Base-by-base conservation (phyloP, 1,284 basidiomycete genomes). In the Melampsora americana region DNA sequence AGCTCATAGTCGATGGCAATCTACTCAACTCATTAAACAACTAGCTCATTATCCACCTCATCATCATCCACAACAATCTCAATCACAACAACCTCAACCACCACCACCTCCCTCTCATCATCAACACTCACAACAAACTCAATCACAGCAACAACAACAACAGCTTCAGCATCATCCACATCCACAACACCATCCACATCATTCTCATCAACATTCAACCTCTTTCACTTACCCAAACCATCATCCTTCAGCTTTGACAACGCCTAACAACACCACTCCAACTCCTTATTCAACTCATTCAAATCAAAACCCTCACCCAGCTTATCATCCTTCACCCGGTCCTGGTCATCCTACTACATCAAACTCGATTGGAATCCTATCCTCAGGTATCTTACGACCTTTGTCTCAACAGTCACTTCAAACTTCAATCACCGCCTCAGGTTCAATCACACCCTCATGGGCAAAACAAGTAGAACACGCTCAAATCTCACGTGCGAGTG, bases 401-500 rank as follows among this genome's bases (percentile, higher is more conserved):
- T 56, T 18, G 76, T 72, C 61, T 39, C 44, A 59, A 48, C 61
- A 35, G 59, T 62, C 65, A 62, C 30, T 48, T 32, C 60, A 48
- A 65, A 44, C 65, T 62, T 61, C 46, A 30, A 78, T 68, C 28
- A 18, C 35, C 23, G 48, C 50, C 71, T 48, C 46, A 64, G 65
- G 32, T n/a, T 62, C 70, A 20, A 62, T 74, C 35, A 74, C 71
- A 3, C 48, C 71, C 0, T 74, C 71, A 7, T 74, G 71, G 71
- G 71, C 71, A 9, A 74, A 74, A 61, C 71, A 74, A 44, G 71
- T 74, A 20, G 44, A 74, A 56, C 71, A 74, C 60, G 71, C 71
- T 61, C 78, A 92, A 90, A 88, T 90, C 86, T 87, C 89, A 78
- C 89, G 90, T 79, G 87, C 88, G 23, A 89, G 89, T 48, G 87